Evolutionary conservation across 768 basidiomycete species (phyloP).

Genomic region (Amanita pallidorosea): DNA sequence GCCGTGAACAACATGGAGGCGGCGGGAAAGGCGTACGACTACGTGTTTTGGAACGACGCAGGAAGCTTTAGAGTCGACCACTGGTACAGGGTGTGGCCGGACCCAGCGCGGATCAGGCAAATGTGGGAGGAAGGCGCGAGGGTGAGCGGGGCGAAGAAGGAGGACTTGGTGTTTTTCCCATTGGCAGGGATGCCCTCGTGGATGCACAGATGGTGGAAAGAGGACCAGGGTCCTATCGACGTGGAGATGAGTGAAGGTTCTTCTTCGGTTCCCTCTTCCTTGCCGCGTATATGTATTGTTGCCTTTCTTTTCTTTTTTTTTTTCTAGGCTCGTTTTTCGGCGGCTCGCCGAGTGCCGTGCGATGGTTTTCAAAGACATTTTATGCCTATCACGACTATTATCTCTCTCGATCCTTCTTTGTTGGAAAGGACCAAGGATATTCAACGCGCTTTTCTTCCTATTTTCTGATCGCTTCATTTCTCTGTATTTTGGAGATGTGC

Average conservation of each 20-base stretch:
- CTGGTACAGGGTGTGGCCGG: conserved; percentile 38
- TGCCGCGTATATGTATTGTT: neutral
- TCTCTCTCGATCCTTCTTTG: conserved; percentile 33
- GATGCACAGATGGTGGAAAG: conserved; percentile 25
- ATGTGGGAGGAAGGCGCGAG: conserved; percentile 26
- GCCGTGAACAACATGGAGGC: conserved; percentile 20
- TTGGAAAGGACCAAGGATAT: conserved; percentile 48
- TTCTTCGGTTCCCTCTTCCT: conserved; percentile 4
- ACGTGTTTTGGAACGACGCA: conserved; percentile 50
- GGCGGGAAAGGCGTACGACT: conserved; percentile 29
- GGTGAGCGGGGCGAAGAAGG: conserved; percentile 17
- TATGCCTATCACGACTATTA: conserved; percentile 44
- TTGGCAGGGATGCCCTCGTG: conserved; percentile 23
- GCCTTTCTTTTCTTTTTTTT: neutral
- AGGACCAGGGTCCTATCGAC: conserved; percentile 39
- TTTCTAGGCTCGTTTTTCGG: conserved; percentile 48
- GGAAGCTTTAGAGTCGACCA: conserved; percentile 38
- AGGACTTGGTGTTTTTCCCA: conserved; percentile 42
- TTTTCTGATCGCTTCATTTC: conserved; percentile 34
- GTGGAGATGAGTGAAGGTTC: conserved; percentile 40
- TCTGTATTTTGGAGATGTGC: conserved; percentile 17
- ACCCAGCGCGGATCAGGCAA: conserved; percentile 24
- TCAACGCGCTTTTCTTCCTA: conserved; percentile 36
- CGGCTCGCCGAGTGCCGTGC: conserved; percentile 29
- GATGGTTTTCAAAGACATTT: conserved; percentile 34